Evolutionary conservation across 2,329 filamentous ascomycete species (phyloP), one percentile per base, ranked within the genome.

Genomic region (Cercospora janseana): DNA sequence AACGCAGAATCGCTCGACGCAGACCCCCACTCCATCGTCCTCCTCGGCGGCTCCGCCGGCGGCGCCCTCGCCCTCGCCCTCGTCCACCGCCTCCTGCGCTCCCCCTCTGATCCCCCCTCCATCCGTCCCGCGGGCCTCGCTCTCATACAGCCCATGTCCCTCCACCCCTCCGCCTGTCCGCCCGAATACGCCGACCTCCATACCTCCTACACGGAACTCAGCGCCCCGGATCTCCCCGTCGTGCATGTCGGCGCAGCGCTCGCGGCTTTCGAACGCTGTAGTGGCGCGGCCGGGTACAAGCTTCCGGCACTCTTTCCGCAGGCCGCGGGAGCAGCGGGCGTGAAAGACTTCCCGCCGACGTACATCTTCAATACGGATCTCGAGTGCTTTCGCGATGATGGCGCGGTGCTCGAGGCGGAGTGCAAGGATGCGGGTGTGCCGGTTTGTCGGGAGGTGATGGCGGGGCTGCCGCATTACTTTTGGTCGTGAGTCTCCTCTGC

Each of bases 401-500:
- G 61, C 0, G 54, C 42, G 37, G 60, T 69, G 2, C 27, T 69
- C 27, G 37, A 41, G 20, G 37, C n/a, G 37, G 20, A 41, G 20
- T 8, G 68, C 51, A 58, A 54, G 34, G 57, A 66, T 12, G 56
- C 55, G 2, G 64, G 63, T 0, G 58, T 62, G 4, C 40, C 44
- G 45, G 59, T 60, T 4, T 63, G 61, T 53, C 55, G 54, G 16
- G 63, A 67, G 28, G 48, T 55, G 24, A 65, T 66, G 52, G 52
- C 57, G 4, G 66, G 63, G 1, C 37, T 63, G 31, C 65, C 66
- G 31, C 66, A 69, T 55, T 69, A 65, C 27, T 70, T 63, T 37
- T 66, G 59, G 60, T 10, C 15, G 37, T 41, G 15, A 24, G 37
- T 40, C 35, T 23, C 6, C n/a, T n/a, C n/a, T n/a, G n/a, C 24